Evolutionary conservation across 257 asterid genomes (phyloP).

Genomic region (Verbena officinalis): DNA sequence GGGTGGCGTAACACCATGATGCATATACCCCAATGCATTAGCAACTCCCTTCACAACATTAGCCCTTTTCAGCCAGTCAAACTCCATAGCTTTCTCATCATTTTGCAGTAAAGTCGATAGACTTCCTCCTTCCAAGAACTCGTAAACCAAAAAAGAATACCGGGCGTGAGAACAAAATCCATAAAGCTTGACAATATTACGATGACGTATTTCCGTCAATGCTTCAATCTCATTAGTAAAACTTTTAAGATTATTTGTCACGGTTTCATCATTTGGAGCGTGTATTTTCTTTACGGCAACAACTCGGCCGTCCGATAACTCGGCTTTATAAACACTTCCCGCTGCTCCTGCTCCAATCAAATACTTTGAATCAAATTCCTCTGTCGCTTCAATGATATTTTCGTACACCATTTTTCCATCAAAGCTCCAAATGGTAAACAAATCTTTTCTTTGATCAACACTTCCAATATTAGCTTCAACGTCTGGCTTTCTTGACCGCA

Average conservation of each 20-base stretch:
- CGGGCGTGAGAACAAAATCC: conserved; percentile 38
- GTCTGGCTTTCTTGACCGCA: not conserved
- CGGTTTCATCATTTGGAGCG: conserved; percentile 10
- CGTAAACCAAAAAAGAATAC: conserved; percentile 33
- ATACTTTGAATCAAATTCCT: conserved; percentile 28
- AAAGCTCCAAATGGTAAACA: conserved; percentile 32
- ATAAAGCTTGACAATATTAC: conserved; percentile 39
- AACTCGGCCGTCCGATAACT: conserved; percentile 31
- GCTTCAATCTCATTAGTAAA: conserved; percentile 36
- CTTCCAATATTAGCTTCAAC: conserved; percentile 1
- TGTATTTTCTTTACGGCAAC: conserved; percentile 41
- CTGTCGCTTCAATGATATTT: conserved; percentile 37
- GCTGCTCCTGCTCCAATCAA: conserved; percentile 42
- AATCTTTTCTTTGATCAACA: not conserved
- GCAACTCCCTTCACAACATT: conserved; percentile 42
- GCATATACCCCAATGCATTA: conserved; percentile 36
- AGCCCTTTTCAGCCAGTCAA: conserved; percentile 38
- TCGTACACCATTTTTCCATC: conserved; percentile 35
- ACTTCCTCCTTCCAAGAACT: conserved; percentile 43
- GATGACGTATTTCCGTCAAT: conserved; percentile 36
- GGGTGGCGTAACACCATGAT: conserved; percentile 18
- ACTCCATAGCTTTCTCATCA: conserved; percentile 29
- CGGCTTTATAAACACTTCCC: conserved; percentile 39
- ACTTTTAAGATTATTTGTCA: not conserved
- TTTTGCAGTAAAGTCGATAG: conserved; percentile 11